Evolutionary conservation across 2,329 filamentous ascomycete genomes (phyloP).

Genomic region (Alternaria sp.): DNA sequence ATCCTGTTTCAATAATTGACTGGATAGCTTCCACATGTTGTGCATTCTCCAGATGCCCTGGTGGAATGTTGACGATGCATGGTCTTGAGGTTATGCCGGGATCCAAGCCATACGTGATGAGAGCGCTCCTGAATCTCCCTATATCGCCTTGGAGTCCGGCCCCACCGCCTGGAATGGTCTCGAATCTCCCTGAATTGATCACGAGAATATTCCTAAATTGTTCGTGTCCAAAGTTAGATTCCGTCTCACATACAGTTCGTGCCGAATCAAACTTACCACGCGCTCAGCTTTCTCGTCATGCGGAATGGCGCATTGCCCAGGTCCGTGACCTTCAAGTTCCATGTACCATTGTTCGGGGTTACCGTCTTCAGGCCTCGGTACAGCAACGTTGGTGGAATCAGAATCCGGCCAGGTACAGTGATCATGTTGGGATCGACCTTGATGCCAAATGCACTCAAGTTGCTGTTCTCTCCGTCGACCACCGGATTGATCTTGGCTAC

Average conservation of each 20-base stretch:
- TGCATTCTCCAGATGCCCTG: constrained; percentile 14
- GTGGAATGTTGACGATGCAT: constrained; percentile 16
- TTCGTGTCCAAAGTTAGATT: neutral
- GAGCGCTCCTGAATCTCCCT: constrained; percentile 25
- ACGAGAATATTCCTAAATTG: constrained; percentile 34
- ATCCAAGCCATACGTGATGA: constrained; percentile 37
- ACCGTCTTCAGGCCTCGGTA: constrained; percentile 60
- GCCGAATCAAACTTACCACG: constrained; percentile 20
- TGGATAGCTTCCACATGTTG: constrained; percentile 54
- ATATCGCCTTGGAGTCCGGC: constrained; percentile 20
- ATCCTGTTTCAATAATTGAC: constrained; percentile 65
- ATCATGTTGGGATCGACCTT: constrained; percentile 68
- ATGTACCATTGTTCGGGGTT: constrained; percentile 63
- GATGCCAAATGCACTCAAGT: constrained; percentile 66
- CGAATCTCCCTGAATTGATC: constrained; percentile 36
- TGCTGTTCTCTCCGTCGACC: constrained; percentile 31
- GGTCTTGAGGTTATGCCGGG: constrained; percentile 30
- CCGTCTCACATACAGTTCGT: neutral
- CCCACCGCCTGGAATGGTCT: constrained; percentile 33
- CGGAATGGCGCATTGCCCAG: constrained; percentile 41
- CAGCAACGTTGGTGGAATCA: constrained; percentile 66
- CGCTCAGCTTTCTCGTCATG: constrained; percentile 27
- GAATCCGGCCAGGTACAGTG: constrained; percentile 75
- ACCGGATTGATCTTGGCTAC: constrained; percentile 39
- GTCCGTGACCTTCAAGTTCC: constrained; percentile 68